Conservation (phyloP, 805 yeast species). For the Aciculoconidium aculeatum region DNA sequence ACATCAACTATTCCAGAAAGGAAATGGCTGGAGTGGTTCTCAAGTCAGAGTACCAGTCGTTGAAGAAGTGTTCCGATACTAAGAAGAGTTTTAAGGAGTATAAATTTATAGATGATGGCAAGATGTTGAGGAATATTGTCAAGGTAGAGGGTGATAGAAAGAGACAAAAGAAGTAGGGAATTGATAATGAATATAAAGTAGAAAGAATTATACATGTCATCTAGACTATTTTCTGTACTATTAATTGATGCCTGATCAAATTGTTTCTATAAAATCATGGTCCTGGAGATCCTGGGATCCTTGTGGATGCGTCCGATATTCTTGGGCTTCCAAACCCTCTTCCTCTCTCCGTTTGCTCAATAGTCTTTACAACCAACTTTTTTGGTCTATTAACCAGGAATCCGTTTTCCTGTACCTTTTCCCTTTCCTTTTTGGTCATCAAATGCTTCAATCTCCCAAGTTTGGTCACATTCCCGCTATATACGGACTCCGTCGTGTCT, state of each 20-base stretch:
- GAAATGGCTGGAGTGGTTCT: conserved; percentile 53
- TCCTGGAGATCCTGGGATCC: no score
- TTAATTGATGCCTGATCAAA: conserved; percentile 1
- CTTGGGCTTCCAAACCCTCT: no score
- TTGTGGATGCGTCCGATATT: no score
- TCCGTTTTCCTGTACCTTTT: conserved; percentile 12
- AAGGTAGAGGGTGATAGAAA: no score
- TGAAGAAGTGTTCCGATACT: conserved; percentile 34
- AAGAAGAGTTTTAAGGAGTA: conserved; percentile 26
- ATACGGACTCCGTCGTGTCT: conserved; percentile 1
- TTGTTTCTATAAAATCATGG: no score
- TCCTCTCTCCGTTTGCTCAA: conserved; percentile 4
- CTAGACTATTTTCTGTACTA: conserved; percentile 1
- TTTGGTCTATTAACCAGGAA: conserved; percentile 34
- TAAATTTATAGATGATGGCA: conserved; percentile 50
- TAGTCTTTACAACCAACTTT: conserved; percentile 22
- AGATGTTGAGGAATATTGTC: conserved; percentile 50
- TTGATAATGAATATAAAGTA: no score
- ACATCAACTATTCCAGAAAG: conserved; percentile 12
- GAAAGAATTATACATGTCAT: no score
- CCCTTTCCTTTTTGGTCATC: conserved; percentile 4
- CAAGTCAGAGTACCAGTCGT: conserved; percentile 48
- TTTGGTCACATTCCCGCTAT: no score
- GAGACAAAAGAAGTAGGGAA: no score
- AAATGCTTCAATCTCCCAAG: conserved; percentile 3